Conservation (phyloP, 129 eudicot genomes). For the Oenanthe sinensis region DNA sequence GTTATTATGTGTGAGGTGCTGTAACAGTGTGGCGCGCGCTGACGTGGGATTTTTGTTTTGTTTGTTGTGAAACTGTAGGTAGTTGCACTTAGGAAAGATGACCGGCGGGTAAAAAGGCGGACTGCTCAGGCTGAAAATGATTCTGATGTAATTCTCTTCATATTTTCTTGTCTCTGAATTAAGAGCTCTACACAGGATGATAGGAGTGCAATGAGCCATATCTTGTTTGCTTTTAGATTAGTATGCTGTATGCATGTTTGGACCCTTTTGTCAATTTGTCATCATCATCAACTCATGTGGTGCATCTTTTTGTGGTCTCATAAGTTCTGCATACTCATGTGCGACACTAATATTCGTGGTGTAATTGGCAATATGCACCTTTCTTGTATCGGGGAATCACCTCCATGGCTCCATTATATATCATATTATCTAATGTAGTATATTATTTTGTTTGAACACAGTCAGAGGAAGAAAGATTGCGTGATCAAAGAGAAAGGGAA, state of each 20-base stretch:
- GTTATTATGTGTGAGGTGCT: conserved; percentile 30
- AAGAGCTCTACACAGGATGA: neutral
- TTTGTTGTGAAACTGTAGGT: conserved; percentile 36
- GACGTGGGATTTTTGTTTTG: conserved; percentile 31
- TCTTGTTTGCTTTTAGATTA: neutral
- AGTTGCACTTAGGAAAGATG: conserved; percentile 32
- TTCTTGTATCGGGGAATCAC: neutral
- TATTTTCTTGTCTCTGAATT: neutral
- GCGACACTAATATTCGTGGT: neutral
- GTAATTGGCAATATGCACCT: neutral
- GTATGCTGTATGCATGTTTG: neutral
- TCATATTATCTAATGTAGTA: neutral
- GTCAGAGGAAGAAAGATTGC: conserved; percentile 96
- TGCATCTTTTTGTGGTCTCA: neutral
- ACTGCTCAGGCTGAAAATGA: conserved; percentile 43
- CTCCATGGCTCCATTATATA: neutral
- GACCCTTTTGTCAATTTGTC: neutral
- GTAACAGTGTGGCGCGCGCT: conserved; percentile 20
- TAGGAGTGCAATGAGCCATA: neutral
- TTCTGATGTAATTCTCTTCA: conserved; percentile 50
- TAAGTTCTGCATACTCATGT: neutral
- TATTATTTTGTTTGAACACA: conserved; percentile 15
- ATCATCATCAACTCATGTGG: neutral
- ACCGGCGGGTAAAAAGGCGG: conserved; percentile 46
- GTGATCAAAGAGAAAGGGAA: conserved; percentile 87